Evolutionary conservation across 805 yeast species (phyloP), one percentile per base, ranked within the genome.

Genomic region (Lachancea sp.): DNA sequence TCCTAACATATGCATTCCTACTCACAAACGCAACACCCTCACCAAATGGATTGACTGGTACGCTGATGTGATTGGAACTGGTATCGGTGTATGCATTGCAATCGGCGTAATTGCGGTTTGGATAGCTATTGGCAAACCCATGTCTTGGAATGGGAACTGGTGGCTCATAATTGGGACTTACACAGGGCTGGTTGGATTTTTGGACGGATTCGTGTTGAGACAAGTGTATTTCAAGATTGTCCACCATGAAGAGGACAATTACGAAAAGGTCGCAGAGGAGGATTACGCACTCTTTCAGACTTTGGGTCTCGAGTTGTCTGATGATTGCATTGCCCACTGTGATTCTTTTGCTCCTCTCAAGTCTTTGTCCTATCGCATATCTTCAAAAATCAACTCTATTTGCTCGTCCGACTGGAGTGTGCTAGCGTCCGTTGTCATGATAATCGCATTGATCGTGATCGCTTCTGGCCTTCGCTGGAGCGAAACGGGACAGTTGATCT

Each of bases 101-200:
- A 31, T 56, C 15, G 49, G 48, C 19, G 74, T 63, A 10, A 61
- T 71, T 42, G 54, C 51, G 12, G 63, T 52, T 17, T 71, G 75
- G 75, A 15, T 69, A 15, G 55, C 56, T 18, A 55, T 69, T 29
- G 75, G 75, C 35, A 41, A 52, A 33, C 44, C 57, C n/a, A 59
- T 71, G 68, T 22, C 53, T 27, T 71, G 67, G 66, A 51, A 51
- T 50, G 63, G 59, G 38, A 58, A 68, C 45, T 71, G 75, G 75
- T 71, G 74, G 74, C 54, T 71, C 35, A 68, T 71, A 34, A 70
- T 69, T 49, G 75, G 75, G 38, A 70, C 75, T 1, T 71, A 71
- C 48, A 68, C 75, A 0, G 75, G 75, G 16, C 56, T 71, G 18
- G 58, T 70, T 34, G 74, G 74, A 1, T 70, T 69, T 48, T 42